Evolutionary conservation across 345 rosid genomes (phyloP), one percentile per base, ranked within the genome.

Genomic region (Sonneratia caseolaris): DNA sequence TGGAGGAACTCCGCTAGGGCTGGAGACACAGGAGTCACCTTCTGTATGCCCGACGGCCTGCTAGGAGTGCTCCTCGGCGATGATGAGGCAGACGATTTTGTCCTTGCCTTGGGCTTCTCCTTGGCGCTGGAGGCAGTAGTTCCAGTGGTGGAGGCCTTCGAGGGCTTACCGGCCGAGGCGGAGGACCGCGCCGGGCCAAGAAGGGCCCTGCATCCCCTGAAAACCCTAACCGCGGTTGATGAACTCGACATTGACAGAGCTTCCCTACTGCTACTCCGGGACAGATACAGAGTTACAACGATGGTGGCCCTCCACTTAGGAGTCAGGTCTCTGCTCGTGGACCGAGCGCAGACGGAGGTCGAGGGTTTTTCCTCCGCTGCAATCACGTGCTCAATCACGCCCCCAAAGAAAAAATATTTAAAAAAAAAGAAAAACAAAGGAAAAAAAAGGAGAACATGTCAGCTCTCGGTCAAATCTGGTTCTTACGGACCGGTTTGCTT

Each of bases 1-100:
- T 96, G 93, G 19, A 93, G 86, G 83, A 93, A 84, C 57, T 64
- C 73, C 35, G 85, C 77, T 32, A 89, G 88, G 36, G 85, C 91
- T n/a, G 88, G 87, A 21, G 97, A 91, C 32, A 93, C 84, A 6
- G 95, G 86, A 2, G 59, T 36, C 42, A 64, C 71, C 81, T 85
- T 91, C 47, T 80, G 73, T 49, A 91, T 84, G 7, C 97, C 96
- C 1, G 80, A n/a, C 38, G 81, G 74, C 21, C 76, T 64, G 36
- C 56, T 64, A 32, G 51, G 51, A 14, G 38, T 13, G 36, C 43
- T 37, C 61, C 66, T 70, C 37, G 78, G 64, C n/a, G 71, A 55
- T 4, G 68, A 24, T 36, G 65, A 21, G 22, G 32, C 16, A n/a
- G 66, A 0, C 24, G 67, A n/a, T 9, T 22, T 48, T 22, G 9